Evolutionary conservation across 2,329 filamentous ascomycete species (phyloP).

Genomic region (Coleophoma cylindrospora): DNA sequence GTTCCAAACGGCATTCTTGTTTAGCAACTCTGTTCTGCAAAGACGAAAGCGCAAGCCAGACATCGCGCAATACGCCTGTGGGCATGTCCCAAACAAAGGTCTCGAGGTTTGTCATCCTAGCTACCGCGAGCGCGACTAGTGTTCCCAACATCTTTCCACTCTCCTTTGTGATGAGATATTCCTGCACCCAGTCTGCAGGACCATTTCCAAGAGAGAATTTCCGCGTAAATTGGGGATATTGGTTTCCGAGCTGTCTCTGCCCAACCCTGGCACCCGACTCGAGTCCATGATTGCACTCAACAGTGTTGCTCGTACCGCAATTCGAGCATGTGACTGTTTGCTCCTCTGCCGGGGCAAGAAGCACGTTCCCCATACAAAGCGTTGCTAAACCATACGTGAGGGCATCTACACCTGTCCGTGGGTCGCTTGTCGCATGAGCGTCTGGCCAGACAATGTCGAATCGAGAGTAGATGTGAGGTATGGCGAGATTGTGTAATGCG

Average conservation of each 20-base stretch:
- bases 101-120: conserved; percentile 76
- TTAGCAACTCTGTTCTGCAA: conserved; percentile 52
- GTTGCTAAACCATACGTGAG: conserved; percentile 79
- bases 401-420: conserved; percentile 71
- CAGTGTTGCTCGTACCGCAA: conserved; percentile 22
- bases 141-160: conserved; percentile 87
- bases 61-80: conserved; percentile 73
- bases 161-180: conserved; percentile 79
- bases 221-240: conserved; percentile 73
- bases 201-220: conserved; percentile 86
- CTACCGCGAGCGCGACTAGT: conserved; percentile 71
- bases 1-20: conserved; percentile 62
- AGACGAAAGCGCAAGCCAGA: conserved; percentile 74
- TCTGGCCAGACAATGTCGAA: conserved; percentile 91
- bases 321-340: conserved; percentile 24
- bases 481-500: conserved; percentile 67
- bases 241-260: conserved; percentile 55
- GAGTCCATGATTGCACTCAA: conserved; percentile 18
- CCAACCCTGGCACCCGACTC: conserved; percentile 8
- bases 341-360: conserved; percentile 24
- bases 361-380: conserved; percentile 67
- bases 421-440: conserved; percentile 55
- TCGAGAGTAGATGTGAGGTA: conserved; percentile 76
- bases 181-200: conserved; percentile 70
- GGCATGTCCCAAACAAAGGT: conserved; percentile 88